Percentiles rank a stretch among this genome's conserved stretches.
Conservation (phyloP, 192 early-diverging fungal species). For the Umbelopsis isabellina region DNA sequence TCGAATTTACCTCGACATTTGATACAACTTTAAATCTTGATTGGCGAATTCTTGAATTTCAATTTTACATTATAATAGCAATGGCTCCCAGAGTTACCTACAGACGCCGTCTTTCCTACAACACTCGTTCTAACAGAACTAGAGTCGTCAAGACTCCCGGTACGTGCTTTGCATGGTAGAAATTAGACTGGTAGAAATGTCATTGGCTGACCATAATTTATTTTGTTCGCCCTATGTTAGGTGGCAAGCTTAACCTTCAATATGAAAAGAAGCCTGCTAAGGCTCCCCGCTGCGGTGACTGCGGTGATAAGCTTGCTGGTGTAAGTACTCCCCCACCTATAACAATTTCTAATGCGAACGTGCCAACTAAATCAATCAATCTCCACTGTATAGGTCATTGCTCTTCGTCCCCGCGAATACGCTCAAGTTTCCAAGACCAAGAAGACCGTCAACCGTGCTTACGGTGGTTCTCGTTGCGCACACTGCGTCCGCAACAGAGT, state of each 20-base stretch:
- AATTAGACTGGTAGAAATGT: not conserved
- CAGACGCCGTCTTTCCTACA: constrained; percentile 85
- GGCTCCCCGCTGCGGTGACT: constrained; percentile 97
- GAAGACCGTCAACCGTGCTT: constrained; percentile 93
- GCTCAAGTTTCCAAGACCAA: constrained; percentile 88
- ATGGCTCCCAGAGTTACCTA: constrained; percentile 86
- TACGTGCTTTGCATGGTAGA: constrained; percentile 28
- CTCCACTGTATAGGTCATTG: constrained; percentile 34
- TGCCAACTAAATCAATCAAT: not conserved
- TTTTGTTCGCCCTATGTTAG: constrained; percentile 29
- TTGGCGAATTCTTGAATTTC: not conserved
- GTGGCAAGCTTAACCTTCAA: constrained; percentile 90
- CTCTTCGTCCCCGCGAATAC: constrained; percentile 93
- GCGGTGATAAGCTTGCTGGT: constrained; percentile 87
- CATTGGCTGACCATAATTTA: not conserved
- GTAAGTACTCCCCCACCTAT: constrained; percentile 49
- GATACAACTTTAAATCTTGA: not conserved
- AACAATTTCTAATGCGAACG: not conserved
- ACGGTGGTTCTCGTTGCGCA: constrained; percentile 96
- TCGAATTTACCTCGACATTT: constrained; percentile 4
- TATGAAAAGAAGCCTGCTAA: constrained; percentile 92
- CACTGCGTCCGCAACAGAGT: constrained; percentile 81
- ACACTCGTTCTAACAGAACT: constrained; percentile 89
- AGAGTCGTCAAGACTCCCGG: constrained; percentile 88
- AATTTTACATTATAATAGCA: constrained; percentile 12